Evolutionary conservation across 768 basidiomycete genomes (phyloP).

Genomic region (Russula earlei): DNA sequence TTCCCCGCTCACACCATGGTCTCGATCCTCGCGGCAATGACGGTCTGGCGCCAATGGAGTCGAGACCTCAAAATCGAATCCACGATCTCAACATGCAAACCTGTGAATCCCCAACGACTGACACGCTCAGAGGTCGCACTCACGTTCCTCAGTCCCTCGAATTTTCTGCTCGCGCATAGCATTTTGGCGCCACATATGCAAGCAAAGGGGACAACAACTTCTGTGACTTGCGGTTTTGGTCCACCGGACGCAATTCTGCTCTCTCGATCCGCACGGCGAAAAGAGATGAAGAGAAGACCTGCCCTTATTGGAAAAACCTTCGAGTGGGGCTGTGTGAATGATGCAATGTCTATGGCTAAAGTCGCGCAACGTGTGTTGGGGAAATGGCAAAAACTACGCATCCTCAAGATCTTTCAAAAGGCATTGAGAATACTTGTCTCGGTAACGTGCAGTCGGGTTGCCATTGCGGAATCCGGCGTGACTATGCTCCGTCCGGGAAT

Average conservation of each 20-base stretch:
- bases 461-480: neutral
- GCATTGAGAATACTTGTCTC: neutral
- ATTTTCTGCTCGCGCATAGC: no score
- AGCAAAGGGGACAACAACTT: neutral
- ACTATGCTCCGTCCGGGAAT: neutral
- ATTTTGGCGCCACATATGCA: neutral
- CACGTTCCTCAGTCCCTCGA: no score
- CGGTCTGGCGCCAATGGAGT: no score
- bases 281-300: neutral
- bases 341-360: constrained; percentile 1
- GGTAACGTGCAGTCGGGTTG: neutral
- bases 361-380: constrained; percentile 1
- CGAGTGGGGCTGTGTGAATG: neutral
- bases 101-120: no score
- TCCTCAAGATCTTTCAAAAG: neutral
- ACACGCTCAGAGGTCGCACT: no score
- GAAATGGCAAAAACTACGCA: constrained; percentile 18
- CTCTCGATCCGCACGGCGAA: neutral
- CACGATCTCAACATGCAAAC: no score
- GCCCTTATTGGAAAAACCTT: neutral
- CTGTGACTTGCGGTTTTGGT: neutral
- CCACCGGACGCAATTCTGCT: neutral
- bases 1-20: neutral
- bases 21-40: no score
- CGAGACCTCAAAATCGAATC: neutral